Percentiles rank a stretch among this genome's conserved stretches.
Conservation (phyloP, 148 eudicot species). For the Chenopodium quinoa region DNA sequence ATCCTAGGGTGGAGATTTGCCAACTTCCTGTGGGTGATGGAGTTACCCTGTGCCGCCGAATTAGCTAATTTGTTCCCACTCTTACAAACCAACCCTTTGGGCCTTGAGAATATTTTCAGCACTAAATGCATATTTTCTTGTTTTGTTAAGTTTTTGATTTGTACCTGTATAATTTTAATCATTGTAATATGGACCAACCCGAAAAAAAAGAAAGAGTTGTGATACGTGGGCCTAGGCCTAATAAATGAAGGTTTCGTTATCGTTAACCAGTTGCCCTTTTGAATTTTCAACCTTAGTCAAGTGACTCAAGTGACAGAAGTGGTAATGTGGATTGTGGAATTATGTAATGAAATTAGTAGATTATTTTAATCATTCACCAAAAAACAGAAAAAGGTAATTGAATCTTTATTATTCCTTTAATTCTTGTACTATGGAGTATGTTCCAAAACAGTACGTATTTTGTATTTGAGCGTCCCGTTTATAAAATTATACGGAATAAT, state of each 20-base stretch:
- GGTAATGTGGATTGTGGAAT: background rate
- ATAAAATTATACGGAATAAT: too few species aligned
- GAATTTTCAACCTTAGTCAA: background rate
- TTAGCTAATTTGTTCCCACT: conserved; percentile 29
- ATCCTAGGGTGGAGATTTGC: conserved; percentile 72
- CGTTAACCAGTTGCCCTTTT: background rate
- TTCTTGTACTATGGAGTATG: too few species aligned
- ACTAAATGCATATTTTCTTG: background rate
- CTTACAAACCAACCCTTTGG: background rate
- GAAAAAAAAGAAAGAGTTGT: background rate
- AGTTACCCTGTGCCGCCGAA: conserved; percentile 65
- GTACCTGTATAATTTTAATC: conserved; percentile 1
- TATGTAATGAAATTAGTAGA: background rate
- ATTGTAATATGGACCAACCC: background rate
- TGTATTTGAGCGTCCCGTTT: too few species aligned
- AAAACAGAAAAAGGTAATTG: too few species aligned
- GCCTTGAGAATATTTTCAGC: background rate
- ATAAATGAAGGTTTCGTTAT: conserved; percentile 5
- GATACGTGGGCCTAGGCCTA: background rate
- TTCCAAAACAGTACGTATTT: too few species aligned
- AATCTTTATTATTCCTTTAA: too few species aligned
- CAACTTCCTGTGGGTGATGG: conserved; percentile 72
- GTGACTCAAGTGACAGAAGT: background rate
- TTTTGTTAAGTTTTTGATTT: background rate
- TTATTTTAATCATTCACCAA: background rate